Conservation (phyloP, 2,329 filamentous ascomycete genomes). For the Fusarium globosum region DNA sequence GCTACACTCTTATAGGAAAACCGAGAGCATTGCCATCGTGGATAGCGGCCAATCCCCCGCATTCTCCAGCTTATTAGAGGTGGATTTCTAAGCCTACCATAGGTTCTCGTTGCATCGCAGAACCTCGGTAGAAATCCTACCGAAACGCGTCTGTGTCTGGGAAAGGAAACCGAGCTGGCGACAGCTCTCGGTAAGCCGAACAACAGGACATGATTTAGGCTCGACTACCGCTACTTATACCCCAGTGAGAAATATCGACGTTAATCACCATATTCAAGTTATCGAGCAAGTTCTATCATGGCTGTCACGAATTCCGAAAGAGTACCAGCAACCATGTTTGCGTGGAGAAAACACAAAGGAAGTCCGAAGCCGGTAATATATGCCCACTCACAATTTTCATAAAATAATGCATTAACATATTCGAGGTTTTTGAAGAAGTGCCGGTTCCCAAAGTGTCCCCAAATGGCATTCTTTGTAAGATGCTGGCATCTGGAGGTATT, state of each 20-base stretch:
- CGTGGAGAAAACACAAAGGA: constrained; percentile 51
- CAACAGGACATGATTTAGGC: not conserved
- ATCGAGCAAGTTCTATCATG: not conserved
- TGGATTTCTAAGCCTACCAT: not conserved
- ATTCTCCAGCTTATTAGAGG: not conserved
- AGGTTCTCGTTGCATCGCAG: not conserved
- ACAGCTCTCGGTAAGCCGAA: not conserved
- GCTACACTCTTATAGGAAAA: constrained; percentile 2
- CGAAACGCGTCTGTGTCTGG: not conserved
- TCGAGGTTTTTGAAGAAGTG: constrained; percentile 15
- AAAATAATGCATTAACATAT: rapidly evolving
- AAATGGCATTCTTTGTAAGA: constrained; percentile 28
- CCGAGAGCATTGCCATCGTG: not conserved
- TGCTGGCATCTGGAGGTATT: constrained; percentile 27
- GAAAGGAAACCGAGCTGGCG: not conserved
- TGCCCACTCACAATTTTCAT: rapidly evolving
- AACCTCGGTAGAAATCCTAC: not conserved
- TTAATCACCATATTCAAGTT: not conserved
- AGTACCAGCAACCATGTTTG: constrained; percentile 45
- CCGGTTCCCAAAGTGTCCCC: not conserved
- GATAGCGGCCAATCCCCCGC: not conserved
- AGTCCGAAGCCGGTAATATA: constrained; percentile 32
- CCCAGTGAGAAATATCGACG: not conserved
- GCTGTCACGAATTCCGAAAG: not conserved
- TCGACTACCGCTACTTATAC: not conserved